Base-by-base conservation (phyloP, 352 stramenopile species). In the Achlya hypogyna region DNA sequence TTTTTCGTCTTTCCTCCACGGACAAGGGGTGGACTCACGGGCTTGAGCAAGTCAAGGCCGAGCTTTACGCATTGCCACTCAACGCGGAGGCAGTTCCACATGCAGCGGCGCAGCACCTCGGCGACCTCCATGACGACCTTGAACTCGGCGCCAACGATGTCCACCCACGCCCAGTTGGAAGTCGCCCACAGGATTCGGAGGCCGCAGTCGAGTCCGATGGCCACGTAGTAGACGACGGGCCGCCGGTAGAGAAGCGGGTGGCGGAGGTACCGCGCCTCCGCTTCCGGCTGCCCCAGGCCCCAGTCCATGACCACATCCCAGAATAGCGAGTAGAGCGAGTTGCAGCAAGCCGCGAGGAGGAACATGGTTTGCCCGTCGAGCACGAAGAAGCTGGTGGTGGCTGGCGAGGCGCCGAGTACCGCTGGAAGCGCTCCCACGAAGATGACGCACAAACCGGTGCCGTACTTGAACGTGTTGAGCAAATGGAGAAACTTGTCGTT, bases 251-350 rank as follows among this genome's bases (percentile, higher is more conserved):
- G 75, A 35, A 93, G 69, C 49, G 86, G 78, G 59, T 91, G 82
- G 23, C 84, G 81, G 53, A 93, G 69, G 56, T 87, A 85, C 12
- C 42, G 31, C 38, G 20, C 18, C 27, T 28, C 32, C 22, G 23
- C 20, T 14, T 49, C 34, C 0, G 84, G 84, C 63, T 93, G 79
- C n/a, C 82, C 86, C 9, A 97, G 77, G 9, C 93, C 93, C 95
- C 95, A 98, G 76, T 98, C 94, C 89, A 98, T 98, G 67, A 96
- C 89, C 1, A 99, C 92, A 73, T 99, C 96, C 95, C 95, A 99
- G 8, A 87, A 81, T 74, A 98, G 98, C 66, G 91, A 98, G 72
- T 98, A 98, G 16, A 98, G 74, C 42, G 93, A 98, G 63, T 96
- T 98, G 65, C 96, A 93, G 10, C 89, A 84, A 0, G 84, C 86